These are phyloP conservation scores for Fusarium tjaetaba DNA, from an alignment of 2,329 filamentous ascomycete species.

Conservation along the genomic window DNA sequence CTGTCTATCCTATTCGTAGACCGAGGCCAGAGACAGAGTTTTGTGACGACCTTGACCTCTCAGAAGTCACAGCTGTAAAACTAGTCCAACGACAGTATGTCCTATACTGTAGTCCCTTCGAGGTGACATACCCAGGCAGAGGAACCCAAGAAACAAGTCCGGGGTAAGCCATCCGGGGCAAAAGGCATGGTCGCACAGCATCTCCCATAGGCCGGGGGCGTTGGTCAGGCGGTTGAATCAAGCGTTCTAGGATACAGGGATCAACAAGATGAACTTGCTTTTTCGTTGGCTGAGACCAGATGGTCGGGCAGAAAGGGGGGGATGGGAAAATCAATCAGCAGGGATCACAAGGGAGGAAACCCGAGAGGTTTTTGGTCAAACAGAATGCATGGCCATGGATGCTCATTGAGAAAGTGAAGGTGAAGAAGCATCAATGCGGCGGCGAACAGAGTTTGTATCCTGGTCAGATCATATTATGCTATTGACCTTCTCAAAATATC, in stretches of 20 bases:
- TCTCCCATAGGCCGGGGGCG: conserved; percentile 31
- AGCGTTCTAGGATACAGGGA: conserved; percentile 39
- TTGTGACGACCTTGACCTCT: not conserved
- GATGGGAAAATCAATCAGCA: conserved; percentile 2
- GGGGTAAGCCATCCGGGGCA: conserved; percentile 40
- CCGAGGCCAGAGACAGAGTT: conserved; percentile 19
- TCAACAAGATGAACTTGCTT: conserved; percentile 8
- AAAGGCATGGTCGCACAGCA: conserved; percentile 15
- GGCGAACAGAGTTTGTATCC: not conserved
- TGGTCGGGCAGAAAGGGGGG: conserved; percentile 34
- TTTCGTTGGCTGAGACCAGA: conserved; percentile 25
- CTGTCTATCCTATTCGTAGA: conserved; percentile 28
- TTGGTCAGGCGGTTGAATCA: conserved; percentile 44
- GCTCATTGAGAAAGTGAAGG: not conserved
- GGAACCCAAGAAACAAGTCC: conserved; percentile 2
- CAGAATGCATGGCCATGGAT: not conserved
- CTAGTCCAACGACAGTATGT: not conserved
- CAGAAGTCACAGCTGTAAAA: not conserved
- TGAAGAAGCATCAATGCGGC: not conserved
- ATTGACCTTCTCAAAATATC: conserved; percentile 4
- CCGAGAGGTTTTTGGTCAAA: conserved; percentile 13
- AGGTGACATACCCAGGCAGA: not conserved
- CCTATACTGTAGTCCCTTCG: not conserved
- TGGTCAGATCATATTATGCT: conserved; percentile 18
- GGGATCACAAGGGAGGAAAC: conserved; percentile 27